Evolutionary conservation across 768 basidiomycete species (phyloP).

Genomic region (Phaeotremella fagi): DNA sequence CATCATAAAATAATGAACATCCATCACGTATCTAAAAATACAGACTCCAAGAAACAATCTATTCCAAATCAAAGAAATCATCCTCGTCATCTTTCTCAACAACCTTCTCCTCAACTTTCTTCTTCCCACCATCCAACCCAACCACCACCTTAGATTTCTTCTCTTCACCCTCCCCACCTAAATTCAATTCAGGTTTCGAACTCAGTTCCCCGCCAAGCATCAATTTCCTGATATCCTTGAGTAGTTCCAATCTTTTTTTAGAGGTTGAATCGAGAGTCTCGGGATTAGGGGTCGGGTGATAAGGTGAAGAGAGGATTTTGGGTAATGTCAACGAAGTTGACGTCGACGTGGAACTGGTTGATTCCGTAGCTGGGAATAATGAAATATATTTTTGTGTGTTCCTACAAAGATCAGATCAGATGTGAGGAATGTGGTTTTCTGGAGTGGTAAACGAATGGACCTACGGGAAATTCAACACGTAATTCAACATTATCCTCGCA

Average conservation of each 20-base stretch:
- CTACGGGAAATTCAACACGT: conserved; percentile 62
- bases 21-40: too few relatives aligned
- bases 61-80: conserved; percentile 12
- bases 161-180: background rate
- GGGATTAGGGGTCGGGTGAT: conserved; percentile 2
- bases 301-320: conserved; percentile 7
- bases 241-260: conserved; percentile 3
- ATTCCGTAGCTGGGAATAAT: conserved; percentile 4
- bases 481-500: conserved; percentile 83
- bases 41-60: too few relatives aligned
- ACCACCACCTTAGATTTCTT: background rate
- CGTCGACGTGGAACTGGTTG: conserved; percentile 6
- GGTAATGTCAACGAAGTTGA: background rate
- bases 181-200: background rate
- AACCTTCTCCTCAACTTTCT: background rate
- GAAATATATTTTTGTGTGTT: conserved; percentile 84
- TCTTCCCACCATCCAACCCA: background rate
- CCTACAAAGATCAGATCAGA: conserved; percentile 58
- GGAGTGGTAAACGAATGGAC: conserved; percentile 13
- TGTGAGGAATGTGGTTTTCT: conserved; percentile 51
- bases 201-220: background rate
- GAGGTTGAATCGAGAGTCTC: conserved; percentile 4
- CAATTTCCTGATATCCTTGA: background rate
- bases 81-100: conserved; percentile 6
- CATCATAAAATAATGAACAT: too few relatives aligned